Evolutionary conservation across 495 filamentous ascomycete species (phyloP).

Genomic region (Halenospora varia): DNA sequence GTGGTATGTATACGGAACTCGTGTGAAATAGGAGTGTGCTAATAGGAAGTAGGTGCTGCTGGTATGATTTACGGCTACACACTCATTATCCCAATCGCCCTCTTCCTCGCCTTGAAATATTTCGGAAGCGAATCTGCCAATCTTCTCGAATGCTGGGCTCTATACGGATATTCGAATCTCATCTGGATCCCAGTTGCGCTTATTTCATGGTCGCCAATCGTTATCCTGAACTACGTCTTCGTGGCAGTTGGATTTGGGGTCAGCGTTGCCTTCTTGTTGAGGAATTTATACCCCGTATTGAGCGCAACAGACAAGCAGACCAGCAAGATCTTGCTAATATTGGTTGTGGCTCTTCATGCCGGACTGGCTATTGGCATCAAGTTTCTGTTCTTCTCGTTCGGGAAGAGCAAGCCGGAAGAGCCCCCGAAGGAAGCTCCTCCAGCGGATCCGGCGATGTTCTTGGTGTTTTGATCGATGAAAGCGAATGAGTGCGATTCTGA

Average conservation of each 20-base stretch:
- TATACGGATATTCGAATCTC: constrained; percentile 94
- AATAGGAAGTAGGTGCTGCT: constrained; percentile 63
- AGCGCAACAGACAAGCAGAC: constrained; percentile 89
- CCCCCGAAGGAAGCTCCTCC: constrained; percentile 27
- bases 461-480: constrained; percentile 15
- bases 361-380: constrained; percentile 90
- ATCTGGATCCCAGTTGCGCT: constrained; percentile 95
- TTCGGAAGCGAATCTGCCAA: constrained; percentile 87
- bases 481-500: neutral
- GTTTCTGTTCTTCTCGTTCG: constrained; percentile 89
- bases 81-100: constrained; percentile 69
- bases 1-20: constrained; percentile 39
- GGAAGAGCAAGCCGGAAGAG: constrained; percentile 60
- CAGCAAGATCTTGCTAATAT: constrained; percentile 78
- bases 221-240: constrained; percentile 87
- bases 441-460: constrained; percentile 1
- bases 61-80: constrained; percentile 95
- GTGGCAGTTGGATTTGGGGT: constrained; percentile 85
- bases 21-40: neutral
- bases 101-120: constrained; percentile 90
- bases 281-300: constrained; percentile 91
- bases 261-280: constrained; percentile 79
- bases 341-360: constrained; percentile 81
- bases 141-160: constrained; percentile 85
- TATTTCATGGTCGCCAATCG: constrained; percentile 81